Evolutionary conservation across 306 rosid species (phyloP), one percentile per base, ranked within the genome.

Genomic region (Rubus parviflorus): DNA sequence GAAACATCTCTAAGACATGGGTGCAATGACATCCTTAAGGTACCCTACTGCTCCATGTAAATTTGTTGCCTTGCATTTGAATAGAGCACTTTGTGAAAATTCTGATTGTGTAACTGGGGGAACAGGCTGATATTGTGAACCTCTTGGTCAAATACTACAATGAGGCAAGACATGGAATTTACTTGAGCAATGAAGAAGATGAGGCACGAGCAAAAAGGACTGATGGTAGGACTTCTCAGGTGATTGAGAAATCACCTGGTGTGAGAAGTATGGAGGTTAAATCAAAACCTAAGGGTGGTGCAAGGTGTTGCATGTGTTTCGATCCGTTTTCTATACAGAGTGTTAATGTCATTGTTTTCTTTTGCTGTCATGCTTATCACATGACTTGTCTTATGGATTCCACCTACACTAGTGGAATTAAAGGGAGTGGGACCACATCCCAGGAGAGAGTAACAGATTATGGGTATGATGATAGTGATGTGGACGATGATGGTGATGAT

Each of bases 221-320:
- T 6, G 89, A 88, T 45, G 56, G 74, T 70, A 85, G 71, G 75
- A 73, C 86, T 51, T 86, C 87, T 83, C 93, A 88, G 52, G 72
- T 41, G 38, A 79, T 75, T 49, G 94, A 92, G 78, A 90, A 85
- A 80, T 82, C 92, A 66, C 45, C 47, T 1, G 81, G 83, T 77
- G 73, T 79, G 83, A 84, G 89, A 84, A 75, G 80, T 76, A 77
- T 79, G 77, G 92, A 74, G 79, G 82, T 85, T 73, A 92, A 92
- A 79, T 92, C 99, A 12, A 95, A 89, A 90, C 87, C 91, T 16
- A 79, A 88, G 82, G 99, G 99, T 68, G 97, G 99, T 35, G 91
- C 92, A 82, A 87, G 99, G 85, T 95, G 99, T 82, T 95, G 99
- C 87, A 92, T 95, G 79, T 95, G 99, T 86, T 95, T 95, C 70